Percentiles rank a stretch among this genome's conserved stretches.
Evolutionary conservation across 306 rosid species (phyloP).

Genomic region (Gynostemma pentaphyllum): DNA sequence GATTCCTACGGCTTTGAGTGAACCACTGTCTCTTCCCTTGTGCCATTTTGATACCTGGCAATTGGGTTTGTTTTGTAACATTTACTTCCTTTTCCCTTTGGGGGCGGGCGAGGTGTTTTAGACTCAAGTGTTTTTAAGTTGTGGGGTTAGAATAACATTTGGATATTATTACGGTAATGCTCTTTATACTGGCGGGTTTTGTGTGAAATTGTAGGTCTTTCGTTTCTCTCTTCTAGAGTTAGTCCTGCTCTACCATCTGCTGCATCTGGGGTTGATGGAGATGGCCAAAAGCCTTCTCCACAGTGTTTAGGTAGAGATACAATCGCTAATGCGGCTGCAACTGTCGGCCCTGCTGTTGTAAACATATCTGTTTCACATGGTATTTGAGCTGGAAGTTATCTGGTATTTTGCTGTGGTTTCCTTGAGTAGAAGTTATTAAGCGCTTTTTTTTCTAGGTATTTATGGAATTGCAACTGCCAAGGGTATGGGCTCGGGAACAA

Average conservation of each 20-base stretch:
- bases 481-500: slow-evolving; percentile 76
- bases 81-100: not conserved
- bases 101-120: not conserved
- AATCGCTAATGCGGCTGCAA: slow-evolving; percentile 78
- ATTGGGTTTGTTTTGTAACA: slow-evolving; percentile 32
- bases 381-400: not conserved
- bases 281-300: slow-evolving; percentile 27
- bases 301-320: slow-evolving; percentile 61
- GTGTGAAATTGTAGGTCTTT: slow-evolving; percentile 32
- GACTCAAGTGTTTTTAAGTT: not conserved
- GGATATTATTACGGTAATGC: not conserved
- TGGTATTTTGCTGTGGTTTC: not conserved
- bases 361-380: slow-evolving; percentile 60
- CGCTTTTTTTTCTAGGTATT: slow-evolving; percentile 22
- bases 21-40: slow-evolving; percentile 13
- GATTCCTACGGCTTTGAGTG: slow-evolving; percentile 21
- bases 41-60: slow-evolving; percentile 9
- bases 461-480: slow-evolving; percentile 34
- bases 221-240: slow-evolving; percentile 31
- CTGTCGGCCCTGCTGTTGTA: slow-evolving; percentile 79
- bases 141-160: not conserved
- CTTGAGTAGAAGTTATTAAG: not conserved
- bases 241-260: slow-evolving; percentile 30
- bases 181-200: not conserved
- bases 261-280: slow-evolving; percentile 19